Base-by-base conservation (phyloP, 2,329 filamentous ascomycete species). In the Xylariaceae sp. region DNA sequence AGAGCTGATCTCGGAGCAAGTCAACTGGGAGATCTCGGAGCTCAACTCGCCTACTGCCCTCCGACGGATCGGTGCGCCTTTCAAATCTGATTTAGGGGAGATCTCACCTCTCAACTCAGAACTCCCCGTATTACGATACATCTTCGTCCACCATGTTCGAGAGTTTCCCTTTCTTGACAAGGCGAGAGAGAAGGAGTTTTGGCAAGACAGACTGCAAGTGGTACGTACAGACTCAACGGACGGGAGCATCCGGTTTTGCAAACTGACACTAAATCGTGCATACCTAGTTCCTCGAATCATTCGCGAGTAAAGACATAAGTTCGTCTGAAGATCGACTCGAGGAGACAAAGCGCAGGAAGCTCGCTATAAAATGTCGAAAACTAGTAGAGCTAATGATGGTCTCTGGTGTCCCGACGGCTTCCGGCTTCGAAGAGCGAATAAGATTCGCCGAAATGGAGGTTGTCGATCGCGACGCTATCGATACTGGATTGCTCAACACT, bases 351-450 rank as follows among this genome's bases (percentile, higher is more conserved):
- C 82, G 94, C 51, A 81, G 85, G 57, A 99, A 99, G 70, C 74
- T 99, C 57, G 92, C 94, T 3, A 77, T 86, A 61, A 99, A 99
- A 78, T 90, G 89, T 42, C 86, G 94, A 68, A 99, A 99, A 74
- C 75, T 99, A 50, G 89, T 99, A 11, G 94, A 99, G 75, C 77
- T 99, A 53, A 99, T 99, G 94, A 96, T 99, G 90, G 94, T 99
- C 9, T 97, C 92, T 7, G 94, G 94, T 35, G 87, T 99, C 50
- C 89, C 89, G 32, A 99, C 94, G 1, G 90, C 94, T 4, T 96
- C 91, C 5, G 94, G 94, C 2, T 99, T 97, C 66, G 94, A 99
- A 70, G 94, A 99, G 74, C 83, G 94, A 50, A 96, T 99, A 64
- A 83, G 90, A 44, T 99, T 99, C 67, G 90, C 90, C 1, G 94